Evolutionary conservation across 352 stramenopile genomes (phyloP).

Genomic region (Pythium dissimile): DNA sequence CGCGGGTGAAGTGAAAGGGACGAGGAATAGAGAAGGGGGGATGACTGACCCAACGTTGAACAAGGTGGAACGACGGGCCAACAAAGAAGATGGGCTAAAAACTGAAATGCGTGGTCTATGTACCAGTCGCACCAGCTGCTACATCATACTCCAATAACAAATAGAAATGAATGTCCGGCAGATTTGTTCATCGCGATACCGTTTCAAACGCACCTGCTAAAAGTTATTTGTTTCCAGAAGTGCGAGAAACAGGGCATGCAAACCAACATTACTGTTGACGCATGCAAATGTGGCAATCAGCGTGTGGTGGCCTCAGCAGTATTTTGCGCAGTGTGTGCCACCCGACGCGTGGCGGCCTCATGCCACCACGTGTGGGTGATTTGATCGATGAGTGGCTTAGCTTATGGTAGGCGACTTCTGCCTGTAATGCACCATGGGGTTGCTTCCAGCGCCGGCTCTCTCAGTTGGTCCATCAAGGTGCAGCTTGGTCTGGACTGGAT

Average conservation of each 20-base stretch:
- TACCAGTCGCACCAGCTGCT: not conserved
- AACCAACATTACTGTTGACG: not conserved
- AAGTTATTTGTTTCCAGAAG: too few species aligned
- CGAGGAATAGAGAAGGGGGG: conserved; percentile 10
- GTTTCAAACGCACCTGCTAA: not conserved
- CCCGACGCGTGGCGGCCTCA: not conserved
- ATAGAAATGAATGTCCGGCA: not conserved
- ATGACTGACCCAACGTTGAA: conserved; percentile 18
- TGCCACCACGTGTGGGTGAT: not conserved
- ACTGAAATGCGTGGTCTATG: not conserved
- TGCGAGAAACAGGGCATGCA: too few species aligned
- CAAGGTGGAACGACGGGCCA: not conserved
- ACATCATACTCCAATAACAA: not conserved
- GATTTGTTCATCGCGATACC: not conserved
- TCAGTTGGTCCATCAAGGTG: not conserved
- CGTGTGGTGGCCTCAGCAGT: not conserved
- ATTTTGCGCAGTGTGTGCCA: not conserved
- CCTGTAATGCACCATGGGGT: too few species aligned
- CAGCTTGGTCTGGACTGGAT: too few species aligned
- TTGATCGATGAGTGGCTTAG: not conserved
- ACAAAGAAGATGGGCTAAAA: not conserved
- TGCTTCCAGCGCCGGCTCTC: not conserved
- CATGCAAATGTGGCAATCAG: not conserved
- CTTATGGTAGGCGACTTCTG: not conserved
- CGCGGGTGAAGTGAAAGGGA: conserved; percentile 7